Base-by-base conservation (phyloP, 805 yeast species). In the Barnettozyma siamensis region DNA sequence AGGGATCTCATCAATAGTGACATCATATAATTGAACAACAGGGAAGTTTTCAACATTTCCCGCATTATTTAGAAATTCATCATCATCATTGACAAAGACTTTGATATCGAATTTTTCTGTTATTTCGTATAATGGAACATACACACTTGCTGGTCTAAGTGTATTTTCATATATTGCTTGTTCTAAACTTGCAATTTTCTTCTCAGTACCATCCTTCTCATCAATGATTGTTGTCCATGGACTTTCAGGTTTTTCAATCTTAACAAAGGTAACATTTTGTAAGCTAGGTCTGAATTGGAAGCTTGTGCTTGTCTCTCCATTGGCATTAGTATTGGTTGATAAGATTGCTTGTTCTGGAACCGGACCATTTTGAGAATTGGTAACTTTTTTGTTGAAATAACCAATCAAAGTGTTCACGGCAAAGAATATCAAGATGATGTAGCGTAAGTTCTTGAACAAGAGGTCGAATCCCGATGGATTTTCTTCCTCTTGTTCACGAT, bases 101-200 rank as follows among this genome's bases (percentile, higher is more conserved):
- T 49, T 40, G 16, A 55, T 35, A 27, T 57, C 55, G 12, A 47
- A 30, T 9, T 26, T 20, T 13, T 47, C 55, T 2, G 40, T 31
- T 0, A n/a, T 34, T 3, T 46, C 32, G 51, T 51, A 56, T 11
- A 55, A 42, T 27, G 63, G 61, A 5, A 45, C 31, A 7, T 36
- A 40, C 29, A 42, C 47, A 20, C 26, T 42, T 9, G 63, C 46
- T 10, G 46, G 45, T 15, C 26, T 17, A 8, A 43, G 30, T 3
- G 63, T 53, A 40, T 58, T 57, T 39, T 52, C 53, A 33, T 55
- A 58, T 20, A 49, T 42, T 10, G 53, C 35, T 32, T 49, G 51
- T 31, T 57, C 59, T 4, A 37, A 15, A 9, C 49, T 47, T 28
- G 46, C 45, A 7, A 48, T 32, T 16, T 44, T 35, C 9, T 19